Evolutionary conservation across 192 early-diverging fungal genomes (phyloP), one percentile per base, ranked within the genome.

Genomic region (Phlyctochytrium planicorne): DNA sequence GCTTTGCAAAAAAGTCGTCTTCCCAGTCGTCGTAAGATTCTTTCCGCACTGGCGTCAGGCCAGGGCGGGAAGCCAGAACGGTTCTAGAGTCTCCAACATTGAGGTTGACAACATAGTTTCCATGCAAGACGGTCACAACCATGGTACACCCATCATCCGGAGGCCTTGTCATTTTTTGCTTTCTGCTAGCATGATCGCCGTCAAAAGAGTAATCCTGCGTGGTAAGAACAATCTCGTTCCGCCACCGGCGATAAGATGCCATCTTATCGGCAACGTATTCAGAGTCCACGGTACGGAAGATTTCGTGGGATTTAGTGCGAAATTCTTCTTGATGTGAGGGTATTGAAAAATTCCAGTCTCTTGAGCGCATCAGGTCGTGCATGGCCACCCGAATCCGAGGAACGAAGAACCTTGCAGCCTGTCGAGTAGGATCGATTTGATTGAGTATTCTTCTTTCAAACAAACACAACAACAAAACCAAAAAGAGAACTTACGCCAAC

Each of bases 21-120:
- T 47, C 40, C 40, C 6, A 47, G 10, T 47, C 40, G 10, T 47
- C 40, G 10, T 47, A 20, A 6, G 40, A 14, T 20, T 6, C 40
- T 47, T 14, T 20, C 6, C 10, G 20, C 40, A 47, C 40, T 20
- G 40, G 40, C 40, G 40, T 14, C 40, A 14, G 10, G 40, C 40
- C 40, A 12, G 40, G 40, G 6, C 40, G 40, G 10, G 40, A 47
- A 6, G 40, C 40, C 40, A 47, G 40, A 20, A 20, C 40, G 10
- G 40, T 86, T 2, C 84, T 32, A 57, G 76, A 79, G 68, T 86
- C 84, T 10, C 82, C 84, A 27, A 87, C 85, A 65, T 87, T 87
- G 37, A 77, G 70, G 75, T 87, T 87, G 3, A 84, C 71, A 12
- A 86, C 30, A 71, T 74, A 86, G 3, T 74, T 75, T 17, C 63